A percentile compares a stretch with the other conserved stretches of the same genome.
Evolutionary conservation across 1,284 basidiomycete genomes (phyloP).

Genomic region (Pascua sp.): DNA sequence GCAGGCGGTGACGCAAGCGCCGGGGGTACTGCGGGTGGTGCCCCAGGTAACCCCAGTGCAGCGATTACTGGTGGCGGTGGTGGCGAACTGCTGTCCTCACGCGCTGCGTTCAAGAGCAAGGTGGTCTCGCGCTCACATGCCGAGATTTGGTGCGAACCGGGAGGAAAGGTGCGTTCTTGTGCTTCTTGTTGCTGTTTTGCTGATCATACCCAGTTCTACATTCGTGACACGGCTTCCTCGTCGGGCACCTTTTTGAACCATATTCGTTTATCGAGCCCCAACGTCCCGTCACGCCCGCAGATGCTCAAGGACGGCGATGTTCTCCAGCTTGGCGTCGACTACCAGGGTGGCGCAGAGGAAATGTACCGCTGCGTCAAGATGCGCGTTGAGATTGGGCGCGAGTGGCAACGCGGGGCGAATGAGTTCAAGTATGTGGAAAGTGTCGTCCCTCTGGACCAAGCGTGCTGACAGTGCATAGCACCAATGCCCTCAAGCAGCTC

Average conservation of each 20-base stretch:
- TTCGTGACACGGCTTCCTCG: conserved; percentile 85
- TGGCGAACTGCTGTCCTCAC: conserved; percentile 66
- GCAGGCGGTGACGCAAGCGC: not conserved
- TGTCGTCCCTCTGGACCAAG: not conserved
- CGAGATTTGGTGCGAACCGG: conserved; percentile 76
- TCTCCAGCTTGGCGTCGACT: conserved; percentile 93
- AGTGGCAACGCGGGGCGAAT: conserved; percentile 85
- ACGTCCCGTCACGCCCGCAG: conserved; percentile 71
- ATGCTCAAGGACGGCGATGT: conserved; percentile 91
- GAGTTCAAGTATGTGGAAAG: conserved; percentile 79
- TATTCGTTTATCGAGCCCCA: conserved; percentile 78
- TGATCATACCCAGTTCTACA: conserved; percentile 62
- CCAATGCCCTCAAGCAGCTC: conserved; percentile 45
- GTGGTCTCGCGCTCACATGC: conserved; percentile 93
- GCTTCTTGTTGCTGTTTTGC: conserved; percentile 23
- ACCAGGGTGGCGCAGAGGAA: conserved; percentile 95
- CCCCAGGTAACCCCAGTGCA: not conserved
- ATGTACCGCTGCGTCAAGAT: conserved; percentile 99
- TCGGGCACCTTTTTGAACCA: conserved; percentile 97
- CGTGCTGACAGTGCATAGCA: conserved; percentile 23
- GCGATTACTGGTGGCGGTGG: conserved; percentile 29
- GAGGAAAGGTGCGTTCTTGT: conserved; percentile 51
- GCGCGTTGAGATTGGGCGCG: conserved; percentile 76
- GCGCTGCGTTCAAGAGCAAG: conserved; percentile 93
- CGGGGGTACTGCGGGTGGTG: not conserved